phyloP scores from a whole-genome alignment of 306 rosid genomes.

The Cicer bijugum region DNA sequence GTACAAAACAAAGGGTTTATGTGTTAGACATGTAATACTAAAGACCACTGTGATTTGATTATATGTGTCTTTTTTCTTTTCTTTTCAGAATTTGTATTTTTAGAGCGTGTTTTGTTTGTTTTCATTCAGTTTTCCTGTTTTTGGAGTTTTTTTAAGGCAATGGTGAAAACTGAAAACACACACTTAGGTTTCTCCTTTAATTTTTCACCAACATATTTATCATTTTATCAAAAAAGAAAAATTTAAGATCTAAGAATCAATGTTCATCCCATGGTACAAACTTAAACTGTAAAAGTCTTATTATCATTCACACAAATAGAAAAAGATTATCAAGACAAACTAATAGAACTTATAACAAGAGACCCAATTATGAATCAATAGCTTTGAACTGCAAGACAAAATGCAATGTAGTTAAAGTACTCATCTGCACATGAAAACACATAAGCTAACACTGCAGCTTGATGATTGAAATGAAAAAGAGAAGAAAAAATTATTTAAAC shows the following conservation, averaged over 20 bases:
- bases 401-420: slow-evolving; percentile 15
- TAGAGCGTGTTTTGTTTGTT: neutral
- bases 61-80: neutral
- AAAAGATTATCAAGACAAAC: neutral
- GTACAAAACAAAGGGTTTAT: neutral
- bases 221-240: slow-evolving; percentile 5
- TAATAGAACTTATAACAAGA: neutral
- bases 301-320: neutral
- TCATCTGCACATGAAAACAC: slow-evolving; percentile 24
- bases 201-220: neutral
- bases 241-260: neutral
- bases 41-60: neutral
- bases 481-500: slow-evolving; percentile 1
- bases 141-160: neutral
- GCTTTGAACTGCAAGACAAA: slow-evolving; percentile 4
- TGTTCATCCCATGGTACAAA: neutral
- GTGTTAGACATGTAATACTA: neutral
- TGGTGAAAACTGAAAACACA: neutral
- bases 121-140: neutral
- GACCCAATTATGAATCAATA: slow-evolving; percentile 13
- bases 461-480: slow-evolving; percentile 1
- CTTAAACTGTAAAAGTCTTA: slow-evolving; percentile 20
- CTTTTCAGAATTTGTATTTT: neutral
- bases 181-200: slow-evolving; percentile 7
- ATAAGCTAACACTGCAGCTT: slow-evolving; percentile 3